phyloP scores from a whole-genome alignment of 2,329 filamentous ascomycete species.

The Ophiocordyceps robertsii region DNA sequence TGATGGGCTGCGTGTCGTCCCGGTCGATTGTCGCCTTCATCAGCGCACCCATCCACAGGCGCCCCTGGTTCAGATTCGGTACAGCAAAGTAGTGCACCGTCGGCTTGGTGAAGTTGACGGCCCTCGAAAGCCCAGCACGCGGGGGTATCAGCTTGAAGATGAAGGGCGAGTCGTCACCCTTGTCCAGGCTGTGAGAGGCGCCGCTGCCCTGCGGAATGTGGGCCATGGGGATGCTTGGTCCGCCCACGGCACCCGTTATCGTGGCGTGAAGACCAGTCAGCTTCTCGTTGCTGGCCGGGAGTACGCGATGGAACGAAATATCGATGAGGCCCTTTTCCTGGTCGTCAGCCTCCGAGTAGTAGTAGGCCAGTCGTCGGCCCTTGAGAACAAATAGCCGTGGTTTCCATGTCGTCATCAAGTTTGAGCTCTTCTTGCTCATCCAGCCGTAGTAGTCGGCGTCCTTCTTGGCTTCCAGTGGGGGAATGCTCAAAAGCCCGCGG shows the following conservation, averaged over 20 bases:
- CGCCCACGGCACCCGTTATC: conserved; percentile 65
- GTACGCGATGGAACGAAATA: conserved; percentile 93
- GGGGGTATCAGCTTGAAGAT: conserved; percentile 97
- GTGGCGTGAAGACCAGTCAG: conserved; percentile 85
- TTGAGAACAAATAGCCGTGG: conserved; percentile 89
- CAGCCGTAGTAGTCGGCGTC: conserved; percentile 89
- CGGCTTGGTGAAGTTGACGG: conserved; percentile 94
- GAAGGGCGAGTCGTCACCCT: conserved; percentile 63
- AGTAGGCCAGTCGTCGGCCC: conserved; percentile 84
- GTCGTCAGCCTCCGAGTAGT: conserved; percentile 84
- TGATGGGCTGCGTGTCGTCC: conserved; percentile 65
- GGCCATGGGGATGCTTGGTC: conserved; percentile 30
- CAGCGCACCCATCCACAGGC: conserved; percentile 94
- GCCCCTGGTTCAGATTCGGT: conserved; percentile 74
- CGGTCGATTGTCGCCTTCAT: conserved; percentile 99
- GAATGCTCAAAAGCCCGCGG: conserved; percentile 68
- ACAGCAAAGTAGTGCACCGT: conserved; percentile 97
- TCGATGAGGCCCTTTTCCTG: conserved; percentile 95
- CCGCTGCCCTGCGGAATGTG: conserved; percentile 40
- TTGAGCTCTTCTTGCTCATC: conserved; percentile 99
- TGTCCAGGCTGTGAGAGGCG: conserved; percentile 22
- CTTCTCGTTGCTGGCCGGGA: conserved; percentile 83
- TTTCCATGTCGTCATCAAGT: conserved; percentile 96
- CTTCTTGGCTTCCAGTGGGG: conserved; percentile 70
- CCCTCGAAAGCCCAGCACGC: conserved; percentile 71